Percentiles rank a stretch among this genome's conserved stretches.
phyloP scores from a whole-genome alignment of 257 asterid genomes.

The Solanum neorickii region DNA sequence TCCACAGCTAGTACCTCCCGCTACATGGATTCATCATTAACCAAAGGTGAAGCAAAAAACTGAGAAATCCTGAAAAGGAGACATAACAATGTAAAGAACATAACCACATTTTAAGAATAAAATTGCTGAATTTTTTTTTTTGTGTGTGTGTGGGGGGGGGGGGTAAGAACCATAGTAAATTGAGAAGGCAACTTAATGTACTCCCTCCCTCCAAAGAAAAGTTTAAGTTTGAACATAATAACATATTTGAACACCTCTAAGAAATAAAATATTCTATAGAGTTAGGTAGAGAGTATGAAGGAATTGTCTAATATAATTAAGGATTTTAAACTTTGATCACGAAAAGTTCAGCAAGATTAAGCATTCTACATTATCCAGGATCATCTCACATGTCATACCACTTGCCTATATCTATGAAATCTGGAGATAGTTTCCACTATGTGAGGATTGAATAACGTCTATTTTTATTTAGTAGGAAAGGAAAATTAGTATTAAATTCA shows the following conservation, averaged over 20 bases:
- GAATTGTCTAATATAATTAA: not conserved
- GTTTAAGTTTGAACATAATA: not conserved
- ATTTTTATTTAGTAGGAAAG: not conserved
- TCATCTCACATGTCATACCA: not conserved
- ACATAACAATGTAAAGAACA: not conserved
- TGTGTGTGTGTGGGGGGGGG: not conserved
- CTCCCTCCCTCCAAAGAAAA: not conserved
- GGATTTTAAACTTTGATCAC: not conserved
- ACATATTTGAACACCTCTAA: not conserved
- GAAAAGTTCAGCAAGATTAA: not conserved
- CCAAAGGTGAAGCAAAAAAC: constrained; percentile 75
- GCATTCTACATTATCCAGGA: not conserved
- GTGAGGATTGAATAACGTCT: not conserved
- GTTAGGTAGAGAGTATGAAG: not conserved
- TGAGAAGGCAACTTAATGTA: not conserved
- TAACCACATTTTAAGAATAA: not conserved
- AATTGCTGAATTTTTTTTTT: too few relatives aligned
- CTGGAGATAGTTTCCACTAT: not conserved
- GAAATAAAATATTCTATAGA: not conserved
- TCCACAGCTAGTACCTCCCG: constrained; percentile 89
- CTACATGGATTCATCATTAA: constrained; percentile 94
- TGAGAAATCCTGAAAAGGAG: constrained; percentile 71
- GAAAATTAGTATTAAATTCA: not conserved
- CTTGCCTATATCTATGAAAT: not conserved
- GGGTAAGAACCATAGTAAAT: not conserved